phyloP scores from a whole-genome alignment of 495 filamentous ascomycete species.

The Staphylotrichum tortipilum region DNA sequence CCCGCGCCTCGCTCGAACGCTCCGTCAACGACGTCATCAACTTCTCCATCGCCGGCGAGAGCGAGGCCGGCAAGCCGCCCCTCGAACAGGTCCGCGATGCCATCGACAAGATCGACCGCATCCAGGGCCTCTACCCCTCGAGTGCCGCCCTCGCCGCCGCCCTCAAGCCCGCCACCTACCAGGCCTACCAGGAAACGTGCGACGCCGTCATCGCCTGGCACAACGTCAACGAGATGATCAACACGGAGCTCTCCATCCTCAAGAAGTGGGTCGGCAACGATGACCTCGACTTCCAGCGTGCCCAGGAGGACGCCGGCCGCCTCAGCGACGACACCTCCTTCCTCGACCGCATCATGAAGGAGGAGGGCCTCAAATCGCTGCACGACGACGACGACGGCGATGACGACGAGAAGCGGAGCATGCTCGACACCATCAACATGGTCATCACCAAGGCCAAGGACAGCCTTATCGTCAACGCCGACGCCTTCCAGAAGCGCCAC shows the following conservation, averaged over 20 bases:
- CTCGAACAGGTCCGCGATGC: constrained; percentile 81
- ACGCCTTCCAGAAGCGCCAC: constrained; percentile 80
- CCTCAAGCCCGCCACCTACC: constrained; percentile 64
- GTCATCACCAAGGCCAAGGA: constrained; percentile 91
- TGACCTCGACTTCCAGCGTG: constrained; percentile 80
- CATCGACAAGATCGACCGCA: constrained; percentile 78
- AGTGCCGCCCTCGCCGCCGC: constrained; percentile 59
- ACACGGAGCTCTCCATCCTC: constrained; percentile 80
- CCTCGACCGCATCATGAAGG: constrained; percentile 94
- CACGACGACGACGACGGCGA: constrained; percentile 56
- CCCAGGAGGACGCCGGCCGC: constrained; percentile 47
- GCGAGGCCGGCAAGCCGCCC: constrained; percentile 79
- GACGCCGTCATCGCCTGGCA: constrained; percentile 90
- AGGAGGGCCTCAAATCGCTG: constrained; percentile 85
- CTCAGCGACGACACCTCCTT: constrained; percentile 85
- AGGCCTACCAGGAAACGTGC: constrained; percentile 66
- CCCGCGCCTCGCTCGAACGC: constrained; percentile 55
- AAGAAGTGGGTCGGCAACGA: constrained; percentile 96
- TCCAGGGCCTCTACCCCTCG: constrained; percentile 76
- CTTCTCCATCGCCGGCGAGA: constrained; percentile 90
- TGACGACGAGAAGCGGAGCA: constrained; percentile 55
- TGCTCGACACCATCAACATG: constrained; percentile 70
- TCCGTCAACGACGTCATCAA: constrained; percentile 77
- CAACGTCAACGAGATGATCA: constrained; percentile 96
- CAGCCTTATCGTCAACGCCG: constrained; percentile 80